Evolutionary conservation across 148 eudicot genomes (phyloP), one percentile per base, ranked within the genome.

Genomic region (Vaccinium vitisidaea): DNA sequence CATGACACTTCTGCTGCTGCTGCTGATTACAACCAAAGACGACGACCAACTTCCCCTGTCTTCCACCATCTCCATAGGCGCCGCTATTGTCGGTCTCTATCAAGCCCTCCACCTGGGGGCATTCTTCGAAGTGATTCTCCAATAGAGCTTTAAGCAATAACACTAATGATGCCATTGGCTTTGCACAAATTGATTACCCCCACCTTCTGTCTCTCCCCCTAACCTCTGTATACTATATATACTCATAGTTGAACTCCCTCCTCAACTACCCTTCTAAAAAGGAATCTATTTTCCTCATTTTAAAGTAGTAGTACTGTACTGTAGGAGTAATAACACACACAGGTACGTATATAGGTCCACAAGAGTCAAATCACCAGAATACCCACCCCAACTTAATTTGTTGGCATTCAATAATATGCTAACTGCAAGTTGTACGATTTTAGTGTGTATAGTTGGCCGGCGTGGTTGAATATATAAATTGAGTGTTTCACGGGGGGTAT

Each of bases 151-250:
- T 69, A 15, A 82, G 61, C 67, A 89, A 59, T 85, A 89, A 77
- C n/a, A 89, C 83, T 32, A 89, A 63, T 36, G 91, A 89, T 56
- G 89, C 89, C 89, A 87, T 89, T 75, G 49, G n/a, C 46, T 27
- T 23, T 77, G 18, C 15, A 50, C 58, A 6, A 14, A 11, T 14
- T 77, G 55, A 25, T 19, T 25, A 2, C 58, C 19, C 46, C 46
- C 46, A 5, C 46, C 46, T 43, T 43, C 6, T 6, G 8, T 10
- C 32, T 23, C 8, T 16, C 46, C 14, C 39, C 8, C 18, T 0
- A 23, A 27, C 21, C 14, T 54, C 30, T 54, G 25, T 27, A 27
- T 79, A 36, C 30, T 54, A 15, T 27, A 27, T 79, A 36, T 79
- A 18, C n/a, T 6, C 46, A 18, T 55, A 7, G 10, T 53, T 30